Base-by-base conservation (phyloP, 441 rosid species). In the Erodium moschatum region DNA sequence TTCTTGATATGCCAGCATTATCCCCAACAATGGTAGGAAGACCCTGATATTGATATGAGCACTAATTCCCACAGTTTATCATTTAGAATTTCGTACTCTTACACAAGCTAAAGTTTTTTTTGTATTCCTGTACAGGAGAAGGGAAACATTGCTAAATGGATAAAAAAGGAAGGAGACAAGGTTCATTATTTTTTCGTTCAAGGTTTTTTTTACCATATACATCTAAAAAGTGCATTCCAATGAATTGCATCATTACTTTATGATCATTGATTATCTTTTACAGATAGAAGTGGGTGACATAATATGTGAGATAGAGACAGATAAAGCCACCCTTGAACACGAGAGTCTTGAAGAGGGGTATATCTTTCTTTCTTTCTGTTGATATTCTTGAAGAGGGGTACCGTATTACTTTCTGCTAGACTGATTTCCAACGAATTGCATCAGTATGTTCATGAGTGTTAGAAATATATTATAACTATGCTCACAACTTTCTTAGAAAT, bases 321-420 rank as follows among this genome's bases (percentile, higher is more conserved):
- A 93, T 81, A 94, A 94, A 83, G 97, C 98, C 1, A 94, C 98
- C 67, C 87, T 94, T 73, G 98, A 94, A 84, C 91, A 89, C 71
- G 97, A 94, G 83, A 42, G 89, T 82, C 93, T 91, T 69, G 98
- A 94, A 81, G 98, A 94, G 80, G 96, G 98, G 98, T 91, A 89
- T 76, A 5, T 6, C 50, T 19, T 73, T 76, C 79, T 35, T 64
- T 73, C 62, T 52, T 42, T 62, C 69, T 70, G 48, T 73, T 69
- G 56, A 69, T n/a, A 64, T 68, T 71, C 40, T 35, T 35, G 40
- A 35, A 35, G 40, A 1, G 6, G 40, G 8, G 40, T 35, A 6
- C 1, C 40, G 0, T 35, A 35, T 35, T 35, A 35, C 40, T 35
- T 3, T 35, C 40, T 35, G 40, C 40, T 35, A 35, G 40, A 35